These are phyloP conservation scores for Ciborinia camelliae DNA, from an alignment of 2,329 filamentous ascomycete species.

Conservation along the genomic window DNA sequence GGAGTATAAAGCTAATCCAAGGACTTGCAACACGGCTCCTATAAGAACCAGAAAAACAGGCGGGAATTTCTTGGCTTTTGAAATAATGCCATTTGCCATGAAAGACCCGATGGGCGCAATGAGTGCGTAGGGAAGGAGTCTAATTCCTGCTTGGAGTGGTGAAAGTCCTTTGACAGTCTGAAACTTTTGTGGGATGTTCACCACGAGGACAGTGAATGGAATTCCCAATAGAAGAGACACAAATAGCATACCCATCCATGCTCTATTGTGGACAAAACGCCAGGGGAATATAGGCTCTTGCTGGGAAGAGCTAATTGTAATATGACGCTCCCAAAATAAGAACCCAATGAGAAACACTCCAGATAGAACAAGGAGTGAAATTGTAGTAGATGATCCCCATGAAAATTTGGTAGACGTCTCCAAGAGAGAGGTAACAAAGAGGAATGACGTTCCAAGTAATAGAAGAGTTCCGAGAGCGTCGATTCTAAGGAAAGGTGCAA, in stretches of 20 bases:
- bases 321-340: not conserved
- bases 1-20: not conserved
- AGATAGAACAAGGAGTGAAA: slow-evolving; percentile 5
- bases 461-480: not conserved
- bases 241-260: slow-evolving; percentile 12
- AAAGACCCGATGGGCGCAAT: slow-evolving; percentile 1
- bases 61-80: slow-evolving; percentile 4
- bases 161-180: slow-evolving; percentile 9
- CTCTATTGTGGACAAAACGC: slow-evolving; percentile 7
- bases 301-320: not conserved
- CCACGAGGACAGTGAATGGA: slow-evolving; percentile 2
- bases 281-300: slow-evolving; percentile 12
- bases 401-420: not conserved
- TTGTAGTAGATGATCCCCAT: not conserved
- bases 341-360: not conserved
- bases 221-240: not conserved
- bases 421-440: not conserved
- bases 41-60: slow-evolving; percentile 9
- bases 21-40: not conserved
- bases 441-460: not conserved
- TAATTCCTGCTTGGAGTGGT: not conserved
- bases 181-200: slow-evolving; percentile 5
- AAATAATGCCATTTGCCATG: not conserved
- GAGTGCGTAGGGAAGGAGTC: slow-evolving; percentile 3
- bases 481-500: not conserved